Base-by-base conservation (phyloP, 495 filamentous ascomycete genomes). In the Amniculicola lignicola region DNA sequence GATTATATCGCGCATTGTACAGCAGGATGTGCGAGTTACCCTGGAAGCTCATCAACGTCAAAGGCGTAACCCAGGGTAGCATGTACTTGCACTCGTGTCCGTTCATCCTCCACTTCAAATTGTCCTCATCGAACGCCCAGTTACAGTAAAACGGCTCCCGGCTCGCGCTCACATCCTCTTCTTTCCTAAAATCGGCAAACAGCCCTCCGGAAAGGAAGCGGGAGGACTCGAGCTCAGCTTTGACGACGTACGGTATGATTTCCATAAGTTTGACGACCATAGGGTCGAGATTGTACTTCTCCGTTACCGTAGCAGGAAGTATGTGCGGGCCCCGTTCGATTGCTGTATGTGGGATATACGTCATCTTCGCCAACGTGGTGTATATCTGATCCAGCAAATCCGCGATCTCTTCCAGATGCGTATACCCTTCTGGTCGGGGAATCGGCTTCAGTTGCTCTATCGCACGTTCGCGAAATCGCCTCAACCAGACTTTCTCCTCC, bases 111-210 rank as follows among this genome's bases (percentile, higher is more conserved):
- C 46, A 50, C 16, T 35, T 16, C 25, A 27, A n/a, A 14, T 35
- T 37, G 1, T 31, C 46, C 23, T 31, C 46, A 35, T 50, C 18
- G 27, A 9, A 31, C 46, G 15, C 46, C 46, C 46, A 50, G n/a
- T 31, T 31, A 14, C n/a, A 35, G 19, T 35, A 35, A 11, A 35
- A 35, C 18, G 29, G 25, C 15, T 50, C 46, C 29, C 46, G 11
- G 22, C 46, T 50, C 46, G 15, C 23, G 12, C 15, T 14, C 25
- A 50, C 46, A 35, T 50, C 46, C 12, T 35, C 46, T n/a, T n/a
- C 46, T n/a, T 10, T 31, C 27, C 46, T 27, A 22, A 50, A 50
- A 31, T 50, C 46, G 15, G 46, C 46, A 31, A 50, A 50, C 29
- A 16, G n/a, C 16, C 46, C 46, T 12, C 46, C 46, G 19, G 9